phyloP scores from a whole-genome alignment of 331 rosid species.

The Pyrus hybrid region DNA sequence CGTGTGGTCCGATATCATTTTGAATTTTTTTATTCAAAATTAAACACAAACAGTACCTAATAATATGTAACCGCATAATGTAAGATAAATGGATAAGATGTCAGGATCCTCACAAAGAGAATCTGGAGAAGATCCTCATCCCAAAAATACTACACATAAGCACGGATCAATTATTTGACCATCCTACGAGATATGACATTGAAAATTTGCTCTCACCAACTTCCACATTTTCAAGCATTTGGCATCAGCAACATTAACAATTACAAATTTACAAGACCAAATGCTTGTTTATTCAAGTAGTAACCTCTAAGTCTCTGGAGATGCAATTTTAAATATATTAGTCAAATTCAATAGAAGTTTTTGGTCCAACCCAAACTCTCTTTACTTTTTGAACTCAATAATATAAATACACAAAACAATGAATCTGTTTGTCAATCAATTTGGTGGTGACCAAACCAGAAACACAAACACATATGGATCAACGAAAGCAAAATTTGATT shows the following conservation, averaged over 20 bases:
- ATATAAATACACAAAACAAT: background rate
- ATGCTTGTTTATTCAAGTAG: background rate
- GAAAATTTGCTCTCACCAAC: background rate
- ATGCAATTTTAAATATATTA: background rate
- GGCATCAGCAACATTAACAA: background rate
- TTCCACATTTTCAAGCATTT: background rate
- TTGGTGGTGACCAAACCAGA: background rate
- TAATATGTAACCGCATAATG: too few relatives aligned
- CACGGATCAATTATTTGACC: too few relatives aligned
- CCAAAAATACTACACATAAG: too few relatives aligned
- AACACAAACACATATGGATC: background rate
- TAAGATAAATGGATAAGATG: too few relatives aligned
- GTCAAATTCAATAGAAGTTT: background rate
- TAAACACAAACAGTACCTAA: too few relatives aligned
- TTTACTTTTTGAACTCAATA: too few relatives aligned
- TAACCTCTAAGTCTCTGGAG: background rate
- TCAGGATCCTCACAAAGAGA: too few relatives aligned
- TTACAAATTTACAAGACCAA: background rate
- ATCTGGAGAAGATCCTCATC: too few relatives aligned
- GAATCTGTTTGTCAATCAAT: background rate
- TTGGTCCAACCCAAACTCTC: too few relatives aligned
- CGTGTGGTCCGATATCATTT: too few relatives aligned
- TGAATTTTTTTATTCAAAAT: too few relatives aligned
- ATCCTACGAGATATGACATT: background rate
- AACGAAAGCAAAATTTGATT: slow-evolving; percentile 1